Base-by-base conservation (phyloP, 495 filamentous ascomycete species). In the Alectoria sarmentosa region DNA sequence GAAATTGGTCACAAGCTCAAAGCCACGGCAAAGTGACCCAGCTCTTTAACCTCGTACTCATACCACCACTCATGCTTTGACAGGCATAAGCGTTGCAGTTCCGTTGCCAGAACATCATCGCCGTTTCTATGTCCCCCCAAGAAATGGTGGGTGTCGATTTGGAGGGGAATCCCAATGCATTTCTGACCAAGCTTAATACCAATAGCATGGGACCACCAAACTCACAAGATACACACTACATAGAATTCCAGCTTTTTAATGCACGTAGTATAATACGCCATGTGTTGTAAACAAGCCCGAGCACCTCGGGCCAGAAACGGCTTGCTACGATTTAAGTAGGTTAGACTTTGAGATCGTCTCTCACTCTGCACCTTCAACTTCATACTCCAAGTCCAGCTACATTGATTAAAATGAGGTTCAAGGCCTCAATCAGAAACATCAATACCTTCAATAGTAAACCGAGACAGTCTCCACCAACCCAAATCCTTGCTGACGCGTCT, bases 361-460 rank as follows among this genome's bases (percentile, higher is more conserved):
- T n/a, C n/a, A n/a, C n/a, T n/a, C n/a, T 13, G 7, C 14, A 10
- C 44, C 36, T 56, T n/a, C 23, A 23, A 34, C n/a, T 48, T 41
- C 23, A n/a, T 38, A 14, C 32, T 30, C 21, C 48, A 38, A 34
- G 32, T 34, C 49, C 23, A 36, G 26, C 19, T 46, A 0, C 15
- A 37, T 38, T 9, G 1, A 17, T 2, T 28, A 73, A 64, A 10
- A 94, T 94, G 91, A 82, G 91, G 57, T 94, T 94, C 79, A 87
- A 86, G 69, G 88, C 84, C 44, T 85, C 89, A 65, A 82, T 98
- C 62, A 80, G 82, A 71, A 95, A 96, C 68, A 86, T 91, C 62
- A 82, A 77, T 61, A 93, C 88, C 11, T 94, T 98, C 72, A 88
- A 87, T 52, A 96, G 92, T 95, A 76, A 70, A 82, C 74, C 2